These are phyloP conservation scores for Ceratobasidium sp. DNA, from an alignment of 1,284 basidiomycete species.

Conservation along the genomic window DNA sequence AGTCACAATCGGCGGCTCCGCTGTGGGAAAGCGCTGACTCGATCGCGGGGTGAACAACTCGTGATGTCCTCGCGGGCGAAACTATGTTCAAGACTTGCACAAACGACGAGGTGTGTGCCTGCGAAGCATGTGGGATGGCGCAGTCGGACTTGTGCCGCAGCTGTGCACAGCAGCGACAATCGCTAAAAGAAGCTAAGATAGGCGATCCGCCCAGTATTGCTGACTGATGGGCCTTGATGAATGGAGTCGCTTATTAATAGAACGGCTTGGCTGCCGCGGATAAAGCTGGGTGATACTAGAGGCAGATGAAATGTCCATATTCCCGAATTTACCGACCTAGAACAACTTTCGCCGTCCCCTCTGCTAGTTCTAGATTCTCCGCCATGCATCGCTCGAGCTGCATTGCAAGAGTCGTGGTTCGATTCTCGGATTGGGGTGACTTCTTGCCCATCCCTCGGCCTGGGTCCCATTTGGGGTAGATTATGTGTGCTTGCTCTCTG, in stretches of 20 bases:
- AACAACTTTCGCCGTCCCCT: constrained; percentile 23
- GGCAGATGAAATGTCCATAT: not conserved
- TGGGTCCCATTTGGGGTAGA: constrained; percentile 35
- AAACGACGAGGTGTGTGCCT: not conserved
- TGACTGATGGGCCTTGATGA: constrained; percentile 12
- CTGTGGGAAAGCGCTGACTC: constrained; percentile 25
- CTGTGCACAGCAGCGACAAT: constrained; percentile 21
- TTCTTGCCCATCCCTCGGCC: constrained; percentile 2
- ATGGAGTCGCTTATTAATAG: constrained; percentile 20
- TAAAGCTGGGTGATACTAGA: not conserved
- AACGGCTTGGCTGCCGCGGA: constrained; percentile 18
- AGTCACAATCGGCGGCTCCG: constrained; percentile 38
- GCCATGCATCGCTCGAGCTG: constrained; percentile 15
- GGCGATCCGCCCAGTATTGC: constrained; percentile 5
- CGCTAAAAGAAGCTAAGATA: constrained; percentile 9
- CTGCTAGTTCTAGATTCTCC: constrained; percentile 34
- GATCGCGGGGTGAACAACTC: constrained; percentile 17
- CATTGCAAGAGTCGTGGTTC: not conserved
- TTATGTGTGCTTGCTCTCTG: constrained; percentile 18
- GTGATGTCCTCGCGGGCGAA: constrained; percentile 16
- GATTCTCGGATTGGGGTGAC: not conserved
- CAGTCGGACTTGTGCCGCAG: constrained; percentile 20
- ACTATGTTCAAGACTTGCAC: not conserved
- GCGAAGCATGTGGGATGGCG: constrained; percentile 2
- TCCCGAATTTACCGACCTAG: constrained; percentile 10